These are phyloP conservation scores for Graphilbum fragrans DNA, from an alignment of 2,329 filamentous ascomycete species.

Conservation along the genomic window DNA sequence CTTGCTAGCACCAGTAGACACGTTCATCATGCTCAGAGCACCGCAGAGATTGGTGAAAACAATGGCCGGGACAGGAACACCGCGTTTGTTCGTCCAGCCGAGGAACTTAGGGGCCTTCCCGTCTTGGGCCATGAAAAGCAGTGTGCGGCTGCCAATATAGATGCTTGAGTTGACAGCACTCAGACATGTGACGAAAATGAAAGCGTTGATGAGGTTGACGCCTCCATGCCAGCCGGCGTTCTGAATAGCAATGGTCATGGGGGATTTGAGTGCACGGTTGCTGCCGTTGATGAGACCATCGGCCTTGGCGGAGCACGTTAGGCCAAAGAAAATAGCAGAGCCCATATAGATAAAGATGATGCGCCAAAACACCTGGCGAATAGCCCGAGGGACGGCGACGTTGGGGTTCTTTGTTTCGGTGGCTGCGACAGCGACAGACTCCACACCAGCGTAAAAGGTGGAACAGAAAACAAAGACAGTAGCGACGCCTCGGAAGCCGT, in stretches of 20 bases:
- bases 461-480: slow-evolving; percentile 59
- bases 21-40: slow-evolving; percentile 62
- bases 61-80: slow-evolving; percentile 49
- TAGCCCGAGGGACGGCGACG: slow-evolving; percentile 42
- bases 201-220: slow-evolving; percentile 66
- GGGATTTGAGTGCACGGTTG: slow-evolving; percentile 50
- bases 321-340: slow-evolving; percentile 60
- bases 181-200: slow-evolving; percentile 62
- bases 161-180: slow-evolving; percentile 64
- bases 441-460: slow-evolving; percentile 59
- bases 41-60: slow-evolving; percentile 60
- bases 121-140: slow-evolving; percentile 65
- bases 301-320: slow-evolving; percentile 34
- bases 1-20: slow-evolving; percentile 51
- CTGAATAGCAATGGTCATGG: slow-evolving; percentile 62
- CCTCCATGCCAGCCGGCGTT: slow-evolving; percentile 63
- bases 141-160: slow-evolving; percentile 63
- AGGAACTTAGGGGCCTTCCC: slow-evolving; percentile 65
- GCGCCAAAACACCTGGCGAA: slow-evolving; percentile 48
- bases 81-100: slow-evolving; percentile 52
- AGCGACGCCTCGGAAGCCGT: slow-evolving; percentile 55
- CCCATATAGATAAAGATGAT: slow-evolving; percentile 56
- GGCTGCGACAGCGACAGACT: slow-evolving; percentile 50
- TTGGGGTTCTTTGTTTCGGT: slow-evolving; percentile 48
- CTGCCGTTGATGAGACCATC: slow-evolving; percentile 45